These are phyloP conservation scores for Podosphaera fusca DNA, from an alignment of 2,329 filamentous ascomycete species.

Conservation along the genomic window DNA sequence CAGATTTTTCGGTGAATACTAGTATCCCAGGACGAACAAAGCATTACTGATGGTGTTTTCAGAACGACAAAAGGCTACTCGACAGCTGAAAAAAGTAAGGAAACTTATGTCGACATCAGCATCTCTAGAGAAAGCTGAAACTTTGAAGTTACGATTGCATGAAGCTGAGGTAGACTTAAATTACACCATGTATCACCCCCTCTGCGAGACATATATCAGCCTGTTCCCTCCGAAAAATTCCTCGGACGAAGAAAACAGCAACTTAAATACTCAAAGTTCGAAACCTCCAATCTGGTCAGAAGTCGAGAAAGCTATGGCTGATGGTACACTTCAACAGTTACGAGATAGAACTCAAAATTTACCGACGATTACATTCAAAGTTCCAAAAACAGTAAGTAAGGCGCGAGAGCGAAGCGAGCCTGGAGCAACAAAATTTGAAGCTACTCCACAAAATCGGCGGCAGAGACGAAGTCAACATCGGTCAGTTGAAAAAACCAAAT, in stretches of 20 bases:
- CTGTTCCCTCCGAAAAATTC: conserved; percentile 26
- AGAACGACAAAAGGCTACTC: conserved; percentile 49
- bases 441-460: conserved; percentile 13
- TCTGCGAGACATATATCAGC: conserved; percentile 46
- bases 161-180: conserved; percentile 50
- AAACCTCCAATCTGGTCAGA: conserved; percentile 38
- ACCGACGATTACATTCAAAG: conserved; percentile 4
- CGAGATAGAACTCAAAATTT: conserved; percentile 9
- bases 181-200: conserved; percentile 51
- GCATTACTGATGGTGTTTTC: conserved; percentile 13
- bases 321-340: conserved; percentile 20
- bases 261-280: conserved; percentile 5
- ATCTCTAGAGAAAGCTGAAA: conserved; percentile 26
- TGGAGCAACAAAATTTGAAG: conserved; percentile 8
- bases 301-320: conserved; percentile 39
- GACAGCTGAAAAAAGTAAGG: conserved; percentile 39
- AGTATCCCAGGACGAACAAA: not conserved
- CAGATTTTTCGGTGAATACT: conserved; percentile 47
- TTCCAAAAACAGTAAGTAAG: conserved; percentile 1
- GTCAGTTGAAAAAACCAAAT: conserved; percentile 5
- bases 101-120: conserved; percentile 30
- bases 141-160: conserved; percentile 35
- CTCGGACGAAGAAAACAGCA: conserved; percentile 15
- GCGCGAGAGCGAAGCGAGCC: conserved; percentile 5
- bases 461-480: conserved; percentile 12